Base-by-base conservation (phyloP, 2,329 filamentous ascomycete species). In the Coccinonectria pachysandricola region DNA sequence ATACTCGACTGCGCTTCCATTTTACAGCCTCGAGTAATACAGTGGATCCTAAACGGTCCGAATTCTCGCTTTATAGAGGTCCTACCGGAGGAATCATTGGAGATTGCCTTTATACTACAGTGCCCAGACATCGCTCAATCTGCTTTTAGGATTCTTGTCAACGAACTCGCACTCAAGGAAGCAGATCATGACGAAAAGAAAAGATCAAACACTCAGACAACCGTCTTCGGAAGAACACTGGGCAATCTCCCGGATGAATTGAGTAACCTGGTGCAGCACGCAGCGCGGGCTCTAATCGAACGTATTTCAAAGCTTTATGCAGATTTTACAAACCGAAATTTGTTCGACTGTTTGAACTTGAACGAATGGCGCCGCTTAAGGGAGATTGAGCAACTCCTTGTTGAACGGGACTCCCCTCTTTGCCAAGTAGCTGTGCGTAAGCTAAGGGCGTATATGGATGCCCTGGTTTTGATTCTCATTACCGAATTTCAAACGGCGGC, bases 1-100 rank as follows among this genome's bases (percentile, higher is more conserved):
- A 59, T 73, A 19, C 65, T 79, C 26, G 68, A 74, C 15, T 67
- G 71, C 29, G 45, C 50, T 2, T 35, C 40, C 4, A 46, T 59
- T 6, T 48, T 73, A 12, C 62, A 48, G 35, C 62, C 71, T 25
- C 56, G 55, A 8, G 60, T 78, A 21, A 50, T 64, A 3, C 59
- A 62, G 16, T 82, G 78, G 77, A 56, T 81, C 8, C 61, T 71
- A 34, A 54, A 60, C 12, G 48, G 55, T 3, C 54, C 50, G 1
- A 81, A 82, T 40, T 53, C 51, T 4, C 53, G 59, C 2, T 75
- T 83, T 37, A 60, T 80, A 9, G 75, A 81, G 39, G 54, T 73
- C 5, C 62, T 79, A 18, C 69, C 77, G 0, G 76, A 81, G 38
- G 64, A 71, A 26, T 56, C 66, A 6, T 60, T 80, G 16, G 61